Conservation (phyloP, 805 yeast genomes). For the Lipomyces spencermartinsiae region DNA sequence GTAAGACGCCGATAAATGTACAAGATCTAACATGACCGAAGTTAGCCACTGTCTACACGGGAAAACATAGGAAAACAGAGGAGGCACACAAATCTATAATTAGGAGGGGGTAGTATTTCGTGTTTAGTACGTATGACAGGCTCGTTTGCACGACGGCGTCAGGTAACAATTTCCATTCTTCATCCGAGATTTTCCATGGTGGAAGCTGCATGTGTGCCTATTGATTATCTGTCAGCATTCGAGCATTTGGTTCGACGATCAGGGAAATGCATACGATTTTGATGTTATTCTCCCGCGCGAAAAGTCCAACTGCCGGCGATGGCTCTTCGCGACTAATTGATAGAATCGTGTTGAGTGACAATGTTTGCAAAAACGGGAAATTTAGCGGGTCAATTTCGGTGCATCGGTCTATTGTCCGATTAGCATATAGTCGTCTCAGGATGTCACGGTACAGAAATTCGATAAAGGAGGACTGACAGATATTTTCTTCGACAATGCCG, state of each 20-base stretch:
- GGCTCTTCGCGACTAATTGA: constrained; percentile 87
- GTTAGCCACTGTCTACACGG: not conserved
- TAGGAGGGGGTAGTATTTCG: constrained; percentile 67
- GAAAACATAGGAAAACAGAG: not conserved
- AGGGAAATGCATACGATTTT: constrained; percentile 43
- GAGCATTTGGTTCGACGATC: not conserved
- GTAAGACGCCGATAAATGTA: constrained; percentile 76
- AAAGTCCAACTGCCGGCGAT: constrained; percentile 69
- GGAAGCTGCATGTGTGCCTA: constrained; percentile 34
- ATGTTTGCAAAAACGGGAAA: constrained; percentile 76
- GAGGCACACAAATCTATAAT: constrained; percentile 66
- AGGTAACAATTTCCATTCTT: constrained; percentile 78
- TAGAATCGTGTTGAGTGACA: constrained; percentile 69
- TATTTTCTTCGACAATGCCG: constrained; percentile 87
- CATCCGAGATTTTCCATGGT: constrained; percentile 44
- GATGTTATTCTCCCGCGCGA: constrained; percentile 56
- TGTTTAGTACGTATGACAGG: constrained; percentile 68
- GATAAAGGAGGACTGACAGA: constrained; percentile 50
- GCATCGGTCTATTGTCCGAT: constrained; percentile 64
- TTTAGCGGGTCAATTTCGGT: constrained; percentile 77
- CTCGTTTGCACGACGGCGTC: constrained; percentile 68
- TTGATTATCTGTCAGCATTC: not conserved
- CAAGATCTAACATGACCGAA: constrained; percentile 52
- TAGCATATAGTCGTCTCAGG: not conserved
- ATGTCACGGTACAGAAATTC: not conserved